Base-by-base conservation (phyloP, 2,329 filamentous ascomycete species). In the Penicillium italicum region DNA sequence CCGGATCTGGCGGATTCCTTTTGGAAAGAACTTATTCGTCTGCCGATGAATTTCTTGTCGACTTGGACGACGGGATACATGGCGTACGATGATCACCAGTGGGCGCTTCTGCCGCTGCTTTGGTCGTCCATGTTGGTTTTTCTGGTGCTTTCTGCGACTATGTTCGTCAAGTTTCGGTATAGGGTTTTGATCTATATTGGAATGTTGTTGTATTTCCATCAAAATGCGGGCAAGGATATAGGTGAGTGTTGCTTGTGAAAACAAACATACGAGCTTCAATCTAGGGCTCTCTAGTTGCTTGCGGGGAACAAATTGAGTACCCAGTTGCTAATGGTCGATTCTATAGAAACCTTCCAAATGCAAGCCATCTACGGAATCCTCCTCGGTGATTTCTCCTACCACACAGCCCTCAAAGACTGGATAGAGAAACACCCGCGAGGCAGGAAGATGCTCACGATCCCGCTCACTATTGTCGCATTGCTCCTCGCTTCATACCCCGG, bases 61-160 rank as follows among this genome's bases (percentile, higher is more conserved):
- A 77, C 76, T 11, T 83, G 80, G 80, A 80, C 79, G 12, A 78
- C 73, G 50, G 76, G 75, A 1, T 77, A 77, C 62, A 81, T 80
- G 68, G 71, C 76, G 9, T 82, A 80, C 52, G 80, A 83, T 62
- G 75, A 80, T 53, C 80, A 82, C 57, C 80, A 82, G 62, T 83
- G 80, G 80, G 79, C 80, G 3, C 74, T 82, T 62, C 67, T 80
- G 28, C 79, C 78, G 12, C 67, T 82, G 45, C 66, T 82, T 5
- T 69, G 77, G 54, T 78, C 78, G 11, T 78, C 79, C 0, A 80
- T 82, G 72, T 71, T 79, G 59, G 76, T 81, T 34, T 82, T 80
- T 58, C 71, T 80, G 6, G 64, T 78, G 28, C 69, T 81, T 26
- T 73, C 75, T 18, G 79, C 78, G 5, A 72, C 69, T 0, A 69